Base-by-base conservation (phyloP, 352 stramenopile species). In the Pythium myriotylum region DNA sequence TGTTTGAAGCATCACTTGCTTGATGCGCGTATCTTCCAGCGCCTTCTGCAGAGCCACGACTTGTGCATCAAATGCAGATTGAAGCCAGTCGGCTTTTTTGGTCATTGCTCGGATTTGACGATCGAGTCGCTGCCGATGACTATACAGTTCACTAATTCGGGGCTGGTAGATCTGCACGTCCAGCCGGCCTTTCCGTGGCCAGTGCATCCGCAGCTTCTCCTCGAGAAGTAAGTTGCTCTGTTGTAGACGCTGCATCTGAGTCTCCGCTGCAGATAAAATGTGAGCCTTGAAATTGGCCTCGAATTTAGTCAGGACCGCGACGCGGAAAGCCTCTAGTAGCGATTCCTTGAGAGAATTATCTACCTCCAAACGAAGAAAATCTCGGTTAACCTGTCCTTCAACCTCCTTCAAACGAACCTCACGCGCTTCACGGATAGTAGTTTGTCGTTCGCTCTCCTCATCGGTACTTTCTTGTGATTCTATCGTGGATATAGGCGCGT, bases 81-180 rank as follows among this genome's bases (percentile, higher is more conserved):
- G 73, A 22, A 95, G 84, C 0, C 70, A 58, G 0, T 72, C 62
- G 2, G 84, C 55, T 59, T 87, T 89, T 37, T 81, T 69, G 24
- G 69, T 61, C 32, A 97, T 51, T 2, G 74, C 62, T 10, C 80
- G 79, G 4, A 92, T 42, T 46, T 93, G 77, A 9, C 87, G 82
- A 7, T 96, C 75, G 40, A 77, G 70, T 24, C 88, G 78, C 53
- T 96, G 81, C 1, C 76, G 76, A 56, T 97, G 91, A 27, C 58
- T 85, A 33, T 90, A 54, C 22, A 97, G 70, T 39, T 97, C 91
- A 3, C 85, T 72, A 48, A 95, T 81, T 20, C 91, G 84, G 26
- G 91, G 89, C 47, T 97, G 81, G 51, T 87, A 88, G 41, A 87
- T 86, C 48, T 95, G 86, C 23, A 97, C 89, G 50, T 96, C 86